Evolutionary conservation across 2,329 filamentous ascomycete genomes (phyloP).

Genomic region (Apiospora marii): DNA sequence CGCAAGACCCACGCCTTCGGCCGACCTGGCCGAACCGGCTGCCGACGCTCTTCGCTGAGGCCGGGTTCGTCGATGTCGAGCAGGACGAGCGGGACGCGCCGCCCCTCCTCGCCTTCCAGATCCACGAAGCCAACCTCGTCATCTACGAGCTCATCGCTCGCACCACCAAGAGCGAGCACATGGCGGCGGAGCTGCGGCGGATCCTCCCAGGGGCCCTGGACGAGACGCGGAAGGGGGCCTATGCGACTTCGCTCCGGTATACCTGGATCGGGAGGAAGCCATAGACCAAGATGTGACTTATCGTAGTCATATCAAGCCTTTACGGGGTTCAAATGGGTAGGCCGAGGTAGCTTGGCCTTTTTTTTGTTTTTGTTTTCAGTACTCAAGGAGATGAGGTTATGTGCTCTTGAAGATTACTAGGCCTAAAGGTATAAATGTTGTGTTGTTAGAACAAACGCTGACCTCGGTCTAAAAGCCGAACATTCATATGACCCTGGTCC

Average conservation of each 20-base stretch:
- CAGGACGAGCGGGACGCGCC: background rate
- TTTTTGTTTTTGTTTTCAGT: too few relatives aligned
- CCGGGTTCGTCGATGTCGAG: conserved; percentile 23
- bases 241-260: background rate
- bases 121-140: background rate
- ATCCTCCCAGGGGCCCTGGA: background rate
- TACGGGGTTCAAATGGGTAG: too few relatives aligned
- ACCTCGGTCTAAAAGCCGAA: too few relatives aligned
- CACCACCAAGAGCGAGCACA: background rate
- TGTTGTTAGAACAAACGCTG: too few relatives aligned
- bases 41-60: conserved; percentile 23
- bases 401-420: too few relatives aligned
- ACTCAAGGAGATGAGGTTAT: too few relatives aligned
- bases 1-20: conserved; percentile 25
- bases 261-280: too few relatives aligned
- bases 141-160: background rate
- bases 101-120: background rate
- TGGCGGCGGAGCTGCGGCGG: background rate
- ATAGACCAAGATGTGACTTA: too few relatives aligned
- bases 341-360: too few relatives aligned
- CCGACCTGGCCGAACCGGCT: conserved; percentile 26
- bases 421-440: too few relatives aligned
- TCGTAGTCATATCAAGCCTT: too few relatives aligned
- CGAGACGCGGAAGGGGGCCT: background rate
- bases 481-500: too few relatives aligned